Evolutionary conservation across 306 rosid species (phyloP), one percentile per base, ranked within the genome.

Genomic region (Pachyrhizus erosus): DNA sequence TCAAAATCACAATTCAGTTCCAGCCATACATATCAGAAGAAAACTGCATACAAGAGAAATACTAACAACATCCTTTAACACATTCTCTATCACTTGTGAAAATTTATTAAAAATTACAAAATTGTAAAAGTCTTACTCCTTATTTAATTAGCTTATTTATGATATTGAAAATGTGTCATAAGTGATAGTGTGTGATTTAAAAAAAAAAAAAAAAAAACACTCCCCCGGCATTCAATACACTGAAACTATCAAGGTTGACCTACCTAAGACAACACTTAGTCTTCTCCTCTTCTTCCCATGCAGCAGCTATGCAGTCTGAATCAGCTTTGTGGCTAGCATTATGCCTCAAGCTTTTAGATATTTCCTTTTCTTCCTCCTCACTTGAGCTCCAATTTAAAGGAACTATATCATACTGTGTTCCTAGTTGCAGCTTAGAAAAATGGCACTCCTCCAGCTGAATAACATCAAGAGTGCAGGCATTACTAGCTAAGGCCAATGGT

Each of bases 271-370:
- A 96, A 55, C 91, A 90, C 80, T 92, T 91, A 18, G 80, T 92
- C 83, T 90, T 93, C 74, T 92, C 97, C 80, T 94, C 98, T 48
- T 94, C 95, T 84, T 94, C 98, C 98, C 97, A 96, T 15, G 88
- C 83, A 81, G 94, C 87, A 76, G 93, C 92, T 70, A 90, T 88
- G n/a, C 87, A 86, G 58, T 90, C 97, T 11, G 94, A 85, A 81
- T 86, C 88, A 20, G 84, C 91, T 67, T 88, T 93, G 76, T 71
- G 83, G 82, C 89, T 71, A 17, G 87, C 82, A 78, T 86, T 87
- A 80, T 96, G 99, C 52, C 99, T 92, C 86, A 96, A 82, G 82
- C 99, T 96, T 90, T 94, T 93, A 0, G 97, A 96, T 76, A 96
- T 88, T 69, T 96, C 98, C 86, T 91, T 93, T 24, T 96, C 99